Conservation (phyloP, 768 basidiomycete species). For the Boletus rubroflammeus region DNA sequence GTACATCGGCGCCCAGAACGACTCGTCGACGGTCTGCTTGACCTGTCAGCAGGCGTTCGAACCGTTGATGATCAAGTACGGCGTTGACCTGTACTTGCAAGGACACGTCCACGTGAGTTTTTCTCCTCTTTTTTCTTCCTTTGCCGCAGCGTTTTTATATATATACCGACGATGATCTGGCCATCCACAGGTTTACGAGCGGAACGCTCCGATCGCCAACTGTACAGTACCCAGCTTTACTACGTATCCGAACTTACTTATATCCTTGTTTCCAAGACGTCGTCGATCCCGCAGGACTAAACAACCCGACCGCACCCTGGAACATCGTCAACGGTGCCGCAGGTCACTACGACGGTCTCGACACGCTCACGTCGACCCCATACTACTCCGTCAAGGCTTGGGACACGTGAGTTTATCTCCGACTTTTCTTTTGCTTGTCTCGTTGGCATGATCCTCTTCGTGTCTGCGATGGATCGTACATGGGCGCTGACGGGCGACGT, state of each 20-base stretch:
- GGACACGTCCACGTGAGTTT: slow-evolving; percentile 24
- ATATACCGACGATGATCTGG: neutral
- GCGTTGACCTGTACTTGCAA: slow-evolving; percentile 29
- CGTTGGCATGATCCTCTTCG: neutral
- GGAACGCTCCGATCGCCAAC: slow-evolving; percentile 27
- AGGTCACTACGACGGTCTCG: slow-evolving; percentile 29
- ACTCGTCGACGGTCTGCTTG: slow-evolving; percentile 9
- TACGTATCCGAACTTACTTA: no score
- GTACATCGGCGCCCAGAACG: slow-evolving; percentile 15
- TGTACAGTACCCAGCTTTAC: slow-evolving; percentile 6
- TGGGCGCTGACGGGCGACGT: neutral
- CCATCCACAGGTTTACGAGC: slow-evolving; percentile 21
- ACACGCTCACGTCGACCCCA: neutral
- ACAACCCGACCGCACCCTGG: slow-evolving; percentile 26
- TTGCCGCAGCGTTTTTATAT: no score
- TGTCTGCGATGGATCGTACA: neutral
- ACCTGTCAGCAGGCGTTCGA: slow-evolving; percentile 27
- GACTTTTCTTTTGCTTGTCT: neutral
- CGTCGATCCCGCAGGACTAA: slow-evolving; percentile 21
- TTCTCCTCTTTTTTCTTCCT: no score
- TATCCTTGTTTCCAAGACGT: slow-evolving; percentile 5
- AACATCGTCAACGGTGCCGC: slow-evolving; percentile 28
- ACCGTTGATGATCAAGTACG: slow-evolving; percentile 31
- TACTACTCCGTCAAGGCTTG: slow-evolving; percentile 8
- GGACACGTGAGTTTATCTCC: slow-evolving; percentile 13